These are phyloP conservation scores for Acanthamoeba castellanii DNA, from an alignment of 208 protist genomes.

Conservation along the genomic window DNA sequence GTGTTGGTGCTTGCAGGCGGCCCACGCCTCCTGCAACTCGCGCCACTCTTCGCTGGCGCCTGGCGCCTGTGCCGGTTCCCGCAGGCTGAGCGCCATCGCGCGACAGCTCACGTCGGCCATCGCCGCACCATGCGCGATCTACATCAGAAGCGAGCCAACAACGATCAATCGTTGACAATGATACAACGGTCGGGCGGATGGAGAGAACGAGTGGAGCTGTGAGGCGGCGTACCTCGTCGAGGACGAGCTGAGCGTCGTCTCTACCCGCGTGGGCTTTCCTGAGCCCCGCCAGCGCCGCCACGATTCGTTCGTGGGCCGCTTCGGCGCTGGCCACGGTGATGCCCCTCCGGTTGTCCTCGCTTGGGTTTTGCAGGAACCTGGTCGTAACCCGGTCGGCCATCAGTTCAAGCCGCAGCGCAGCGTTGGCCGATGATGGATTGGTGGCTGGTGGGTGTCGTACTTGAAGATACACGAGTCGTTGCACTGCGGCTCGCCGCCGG, in stretches of 20 bases:
- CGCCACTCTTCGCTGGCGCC: not conserved
- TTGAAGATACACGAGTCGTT: conserved; percentile 44
- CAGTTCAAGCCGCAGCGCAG: not conserved
- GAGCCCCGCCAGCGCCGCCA: not conserved
- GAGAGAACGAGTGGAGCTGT: not conserved
- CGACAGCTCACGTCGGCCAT: conserved; percentile 59
- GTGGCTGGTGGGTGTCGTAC: not conserved
- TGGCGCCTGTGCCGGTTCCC: not conserved
- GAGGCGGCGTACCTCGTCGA: not conserved
- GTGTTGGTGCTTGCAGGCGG: not conserved
- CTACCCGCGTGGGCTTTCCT: not conserved
- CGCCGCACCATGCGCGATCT: conserved; percentile 20
- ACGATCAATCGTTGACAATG: not conserved
- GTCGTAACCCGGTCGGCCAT: too few relatives aligned
- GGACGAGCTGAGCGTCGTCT: not conserved
- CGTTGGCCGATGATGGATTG: not conserved
- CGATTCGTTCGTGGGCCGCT: not conserved
- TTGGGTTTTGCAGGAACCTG: not conserved
- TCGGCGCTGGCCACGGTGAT: not conserved
- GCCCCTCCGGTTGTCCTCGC: not conserved
- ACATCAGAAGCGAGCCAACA: too few relatives aligned
- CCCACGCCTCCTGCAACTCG: not conserved
- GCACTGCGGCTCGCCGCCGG: not conserved
- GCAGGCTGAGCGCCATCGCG: not conserved
- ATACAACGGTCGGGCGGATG: not conserved